phyloP scores from a whole-genome alignment of 495 filamentous ascomycete species.

The Cercophora scortea region DNA sequence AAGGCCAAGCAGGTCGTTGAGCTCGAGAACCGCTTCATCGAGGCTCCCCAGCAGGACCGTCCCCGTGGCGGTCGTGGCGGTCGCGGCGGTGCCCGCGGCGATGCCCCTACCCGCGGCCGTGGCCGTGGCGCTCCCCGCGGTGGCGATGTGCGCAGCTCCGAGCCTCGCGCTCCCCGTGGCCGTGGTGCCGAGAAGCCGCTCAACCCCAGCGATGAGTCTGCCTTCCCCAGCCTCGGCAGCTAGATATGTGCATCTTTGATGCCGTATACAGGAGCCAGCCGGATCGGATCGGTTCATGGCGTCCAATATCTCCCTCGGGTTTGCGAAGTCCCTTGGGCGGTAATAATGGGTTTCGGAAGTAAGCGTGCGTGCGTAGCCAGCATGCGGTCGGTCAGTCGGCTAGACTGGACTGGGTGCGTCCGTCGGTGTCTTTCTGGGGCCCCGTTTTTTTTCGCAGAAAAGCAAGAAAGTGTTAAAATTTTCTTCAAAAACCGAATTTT shows the following conservation, averaged over 20 bases:
- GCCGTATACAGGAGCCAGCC: not conserved
- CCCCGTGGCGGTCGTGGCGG: slow-evolving; percentile 48
- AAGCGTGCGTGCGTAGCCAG: slow-evolving; percentile 6
- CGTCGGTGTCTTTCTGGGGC: not conserved
- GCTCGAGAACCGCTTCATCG: slow-evolving; percentile 73
- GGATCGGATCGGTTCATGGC: not conserved
- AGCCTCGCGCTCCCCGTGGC: slow-evolving; percentile 34
- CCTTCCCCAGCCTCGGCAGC: slow-evolving; percentile 67
- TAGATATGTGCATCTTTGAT: not conserved
- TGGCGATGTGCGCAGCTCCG: slow-evolving; percentile 28
- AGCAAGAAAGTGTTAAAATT: slow-evolving; percentile 5
- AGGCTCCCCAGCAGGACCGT: slow-evolving; percentile 44
- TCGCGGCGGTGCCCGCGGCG: slow-evolving; percentile 40
- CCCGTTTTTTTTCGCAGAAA: slow-evolving; percentile 7
- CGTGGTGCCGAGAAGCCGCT: slow-evolving; percentile 35
- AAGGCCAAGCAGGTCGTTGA: slow-evolving; percentile 87
- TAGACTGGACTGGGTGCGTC: slow-evolving; percentile 3
- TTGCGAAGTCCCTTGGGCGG: not conserved
- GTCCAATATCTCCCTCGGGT: not conserved
- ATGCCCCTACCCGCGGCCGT: slow-evolving; percentile 38
- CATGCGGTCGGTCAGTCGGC: slow-evolving; percentile 10
- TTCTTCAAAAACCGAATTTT: not conserved
- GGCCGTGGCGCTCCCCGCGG: slow-evolving; percentile 40
- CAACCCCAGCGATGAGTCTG: slow-evolving; percentile 57
- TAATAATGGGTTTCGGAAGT: not conserved